Base-by-base conservation (phyloP, 2,329 filamentous ascomycete genomes). In the Didymella arachidicola region DNA sequence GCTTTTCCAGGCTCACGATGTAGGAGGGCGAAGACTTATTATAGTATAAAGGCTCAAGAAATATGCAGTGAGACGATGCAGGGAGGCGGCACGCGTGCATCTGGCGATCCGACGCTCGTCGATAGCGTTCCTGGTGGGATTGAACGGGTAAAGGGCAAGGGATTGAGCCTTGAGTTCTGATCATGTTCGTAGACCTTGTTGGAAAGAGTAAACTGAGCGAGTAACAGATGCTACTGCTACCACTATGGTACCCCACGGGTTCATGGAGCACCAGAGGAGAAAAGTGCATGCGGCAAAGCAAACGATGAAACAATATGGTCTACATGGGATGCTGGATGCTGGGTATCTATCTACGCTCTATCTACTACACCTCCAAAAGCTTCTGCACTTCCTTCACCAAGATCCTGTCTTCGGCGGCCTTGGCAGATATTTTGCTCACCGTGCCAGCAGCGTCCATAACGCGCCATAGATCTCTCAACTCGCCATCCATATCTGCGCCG, bases 401-500 rank as follows among this genome's bases (percentile, higher is more conserved):
- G 59, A 79, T 69, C 7, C 73, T 63, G 32, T 70, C 74, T 22
- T 75, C 68, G 3, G 65, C 61, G 14, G 47, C 44, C 54, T 69
- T 70, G 1, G 65, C 71, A 50, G 62, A 59, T 12, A 71, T 55
- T 53, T 66, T 73, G 22, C 62, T 67, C 1, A 96, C 81, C 0
- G 85, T 87, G 3, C 85, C 85, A 30, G 83, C 81, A 0, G 92
- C 91, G 72, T 93, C 92, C 82, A 97, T 85, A 0, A 87, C 89
- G 55, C 86, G 85, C 64, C 93, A 83, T n/a, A 97, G 78, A 73
- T 96, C 92, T 11, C 88, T 81, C n/a, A 97, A 74, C 65, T 93
- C 90, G 0, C 93, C 90, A 29, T 89, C 86, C 34, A 87, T 70
- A 5, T 87, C 85, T 2, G 87, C 84, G 60, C 86, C 86, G 71